Evolutionary conservation across 1,284 basidiomycete species (phyloP), one percentile per base, ranked within the genome.

Genomic region (Vanrija humicola): DNA sequence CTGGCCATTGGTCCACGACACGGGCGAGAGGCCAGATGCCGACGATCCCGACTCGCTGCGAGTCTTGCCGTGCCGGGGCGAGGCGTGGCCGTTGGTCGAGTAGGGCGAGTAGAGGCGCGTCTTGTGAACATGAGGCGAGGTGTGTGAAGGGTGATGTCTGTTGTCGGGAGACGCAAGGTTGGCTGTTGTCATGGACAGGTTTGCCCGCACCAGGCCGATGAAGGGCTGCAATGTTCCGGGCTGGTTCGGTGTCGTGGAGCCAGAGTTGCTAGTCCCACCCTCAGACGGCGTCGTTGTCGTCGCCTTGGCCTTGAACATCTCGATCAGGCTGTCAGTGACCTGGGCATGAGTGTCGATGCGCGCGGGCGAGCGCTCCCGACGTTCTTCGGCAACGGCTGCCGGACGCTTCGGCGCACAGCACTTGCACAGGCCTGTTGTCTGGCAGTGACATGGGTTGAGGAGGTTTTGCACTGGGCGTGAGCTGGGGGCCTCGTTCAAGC

Each of bases 351-450:
- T 42, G 25, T 40, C 50, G 38, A 29, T 39, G 29, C 23, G 42
- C 7, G 55, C 44, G 19, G 44, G 53, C 19, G 48, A 43, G 18
- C 43, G 34, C 14, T 34, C 34, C 14, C 12, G 34, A 34, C 34
- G 34, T 10, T 12, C 34, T 18, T 10, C 45, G 21, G 45, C 6
- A 45, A 45, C 15, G 9, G 23, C 15, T 39, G 39, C 29, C 19
- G 43, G 23, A 25, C 54, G 59, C 43, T 69, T 72, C 15, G 78
- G 76, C 9, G 79, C 80, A 61, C 83, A 86, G 68, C 88, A 90
- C 53, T 70, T 73, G 65, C 81, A 82, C 1, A 66, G 64, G 1
- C 77, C 79, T 29, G 69, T 74, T 3, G 72, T 67, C 40, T 76
- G 76, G 64, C 81, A 82, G 26, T 69, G 59, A 59, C 79, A 79